Evolutionary conservation across 495 filamentous ascomycete species (phyloP), one percentile per base, ranked within the genome.

Genomic region (Staphylotrichum longicolle): DNA sequence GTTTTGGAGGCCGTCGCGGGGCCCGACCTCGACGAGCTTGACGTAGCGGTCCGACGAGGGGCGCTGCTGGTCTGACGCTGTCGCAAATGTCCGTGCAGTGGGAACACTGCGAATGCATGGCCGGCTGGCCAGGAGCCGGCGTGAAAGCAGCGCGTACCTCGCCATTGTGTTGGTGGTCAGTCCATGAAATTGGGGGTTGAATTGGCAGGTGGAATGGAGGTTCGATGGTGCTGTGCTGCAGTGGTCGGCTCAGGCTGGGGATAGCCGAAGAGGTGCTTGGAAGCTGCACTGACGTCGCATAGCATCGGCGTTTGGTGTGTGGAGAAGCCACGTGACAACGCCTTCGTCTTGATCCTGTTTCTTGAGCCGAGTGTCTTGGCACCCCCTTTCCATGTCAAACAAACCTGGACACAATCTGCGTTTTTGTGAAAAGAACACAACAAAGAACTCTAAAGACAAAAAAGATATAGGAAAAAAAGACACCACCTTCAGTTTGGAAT

Each of bases 1-100:
- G 70, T 98, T 98, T 77, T 98, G 94, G 55, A 98, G 77, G 46
- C 94, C 94, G 79, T 98, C 94, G 64, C 94, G 84, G 37, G 93
- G 90, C 12, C 93, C 93, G 62, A 98, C 94, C 76, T 98, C 94
- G 58, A 97, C 87, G 62, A 98, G 87, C 57, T 76, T 78, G 54
- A 85, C 84, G 71, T 62, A 80, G 72, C 75, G 82, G 72, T 76
- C 82, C 55, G 62, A 63, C 37, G 72, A 60, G 44, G 67, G 66
- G 27, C 50, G 66, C 32, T 70, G 72, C 56, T 62, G 64, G 49
- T 73, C 69, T 20, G 74, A 67, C 15, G 74, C 75, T 59, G 77
- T 77, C 54, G 77, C 77, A 47, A 73, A 77, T 15, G 71, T 57
- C 40, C 75, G 70, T 4, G 34, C 35, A 49, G 14, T 49, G 45